These are phyloP conservation scores for Saccharum officinarum DNA, from an alignment of 176 grass and related monocot species.

Conservation along the genomic window DNA sequence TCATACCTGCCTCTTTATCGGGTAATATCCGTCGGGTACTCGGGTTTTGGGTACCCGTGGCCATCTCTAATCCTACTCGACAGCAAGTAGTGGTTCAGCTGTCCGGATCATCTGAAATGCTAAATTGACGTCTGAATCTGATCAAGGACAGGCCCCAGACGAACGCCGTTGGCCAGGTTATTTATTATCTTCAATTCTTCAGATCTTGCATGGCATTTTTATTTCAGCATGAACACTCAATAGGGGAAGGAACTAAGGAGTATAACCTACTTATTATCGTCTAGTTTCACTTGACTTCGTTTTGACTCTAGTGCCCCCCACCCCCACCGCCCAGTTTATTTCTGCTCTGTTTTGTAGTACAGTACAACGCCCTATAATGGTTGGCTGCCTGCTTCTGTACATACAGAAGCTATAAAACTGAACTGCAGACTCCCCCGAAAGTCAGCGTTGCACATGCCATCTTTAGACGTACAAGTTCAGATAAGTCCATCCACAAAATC, in stretches of 20 bases:
- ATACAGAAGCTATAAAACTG: background rate
- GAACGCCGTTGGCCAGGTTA: too few relatives aligned
- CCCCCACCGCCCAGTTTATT: background rate
- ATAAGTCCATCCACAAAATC: background rate
- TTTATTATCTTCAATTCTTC: too few relatives aligned
- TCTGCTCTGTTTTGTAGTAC: background rate
- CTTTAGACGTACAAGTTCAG: background rate
- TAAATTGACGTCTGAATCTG: background rate
- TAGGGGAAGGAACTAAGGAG: background rate
- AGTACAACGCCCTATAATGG: background rate
- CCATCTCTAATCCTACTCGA: too few relatives aligned
- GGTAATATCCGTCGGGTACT: too few relatives aligned
- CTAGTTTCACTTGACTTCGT: background rate
- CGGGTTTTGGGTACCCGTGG: too few relatives aligned
- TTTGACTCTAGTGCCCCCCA: background rate
- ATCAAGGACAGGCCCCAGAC: too few relatives aligned
- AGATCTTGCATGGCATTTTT: background rate
- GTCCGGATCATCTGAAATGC: conserved; percentile 19
- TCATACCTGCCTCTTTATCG: too few relatives aligned
- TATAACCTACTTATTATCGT: too few relatives aligned
- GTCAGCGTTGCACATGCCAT: background rate
- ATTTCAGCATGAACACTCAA: background rate
- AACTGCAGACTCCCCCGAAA: background rate
- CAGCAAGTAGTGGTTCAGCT: conserved; percentile 10
- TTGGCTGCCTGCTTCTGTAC: background rate